Conservation (phyloP, 139 green algal genomes). For the Tetradesmus obliquus region DNA sequence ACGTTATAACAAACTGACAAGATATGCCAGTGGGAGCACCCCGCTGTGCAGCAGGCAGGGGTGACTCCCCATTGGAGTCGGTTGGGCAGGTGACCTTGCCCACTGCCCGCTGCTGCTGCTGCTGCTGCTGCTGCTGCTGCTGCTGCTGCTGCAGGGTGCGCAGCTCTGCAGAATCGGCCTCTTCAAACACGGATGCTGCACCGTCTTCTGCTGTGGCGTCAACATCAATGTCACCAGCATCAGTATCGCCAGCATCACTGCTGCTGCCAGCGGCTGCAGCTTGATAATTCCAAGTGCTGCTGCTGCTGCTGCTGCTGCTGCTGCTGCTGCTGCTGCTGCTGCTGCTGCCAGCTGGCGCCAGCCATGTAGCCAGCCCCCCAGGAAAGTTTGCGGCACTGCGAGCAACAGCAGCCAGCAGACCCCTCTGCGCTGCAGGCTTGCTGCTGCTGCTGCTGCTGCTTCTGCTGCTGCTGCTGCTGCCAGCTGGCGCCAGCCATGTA, state of each 20-base stretch:
- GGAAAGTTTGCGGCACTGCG: too few relatives aligned
- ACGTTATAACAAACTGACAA: constrained; percentile 34
- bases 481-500: not conserved
- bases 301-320: not conserved
- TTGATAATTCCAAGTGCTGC: not conserved
- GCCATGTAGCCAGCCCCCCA: not conserved
- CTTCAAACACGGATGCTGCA: not conserved
- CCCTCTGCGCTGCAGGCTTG: not conserved
- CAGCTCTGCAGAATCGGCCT: not conserved
- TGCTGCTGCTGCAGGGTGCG: not conserved
- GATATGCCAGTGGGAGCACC: not conserved
- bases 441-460: not conserved
- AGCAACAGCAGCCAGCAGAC: not conserved
- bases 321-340: not conserved
- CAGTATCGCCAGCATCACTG: too few relatives aligned
- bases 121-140: not conserved
- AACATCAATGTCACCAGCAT: too few relatives aligned
- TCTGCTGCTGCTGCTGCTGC: not conserved
- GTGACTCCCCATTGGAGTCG: not conserved
- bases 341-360: not conserved
- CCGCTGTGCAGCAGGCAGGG: not conserved
- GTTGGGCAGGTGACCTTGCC: not conserved
- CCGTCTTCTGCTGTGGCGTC: not conserved
- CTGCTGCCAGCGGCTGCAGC: too few relatives aligned
- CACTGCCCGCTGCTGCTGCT: not conserved